Conservation (phyloP, 1,139 yeast species). For the Martiniozyma asiatica region DNA sequence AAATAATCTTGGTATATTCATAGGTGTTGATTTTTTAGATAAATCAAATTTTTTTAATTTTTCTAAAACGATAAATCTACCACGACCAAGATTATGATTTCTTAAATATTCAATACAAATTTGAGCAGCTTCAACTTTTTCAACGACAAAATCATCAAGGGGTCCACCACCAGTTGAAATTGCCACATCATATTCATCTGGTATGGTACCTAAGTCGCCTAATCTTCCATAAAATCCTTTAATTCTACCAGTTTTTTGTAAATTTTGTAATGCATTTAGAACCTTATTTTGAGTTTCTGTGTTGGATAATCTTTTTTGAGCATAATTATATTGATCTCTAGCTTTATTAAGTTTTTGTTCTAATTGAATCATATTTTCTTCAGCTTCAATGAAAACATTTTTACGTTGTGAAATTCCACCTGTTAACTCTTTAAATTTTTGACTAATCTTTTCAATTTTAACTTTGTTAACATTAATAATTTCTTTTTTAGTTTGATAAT, state of each 20-base stretch:
- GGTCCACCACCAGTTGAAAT: conserved; percentile 92
- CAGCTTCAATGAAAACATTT: conserved; percentile 4
- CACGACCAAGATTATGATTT: conserved; percentile 77
- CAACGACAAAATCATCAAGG: conserved; percentile 87
- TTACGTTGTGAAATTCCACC: conserved; percentile 2
- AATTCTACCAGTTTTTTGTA: conserved; percentile 74
- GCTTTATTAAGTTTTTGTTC: conserved; percentile 39
- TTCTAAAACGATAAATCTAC: conserved; percentile 71
- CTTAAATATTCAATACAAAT: conserved; percentile 81
- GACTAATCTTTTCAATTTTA: conserved; percentile 4
- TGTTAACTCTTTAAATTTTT: conserved; percentile 3
- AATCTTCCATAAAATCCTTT: conserved; percentile 80
- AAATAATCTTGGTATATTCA: conserved; percentile 66
- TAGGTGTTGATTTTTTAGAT: conserved; percentile 59
- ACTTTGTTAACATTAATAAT: conserved; percentile 24
- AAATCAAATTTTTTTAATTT: conserved; percentile 58
- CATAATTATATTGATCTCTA: conserved; percentile 57
- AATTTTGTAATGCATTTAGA: conserved; percentile 50
- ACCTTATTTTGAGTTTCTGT: conserved; percentile 65
- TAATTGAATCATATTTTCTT: conserved; percentile 37
- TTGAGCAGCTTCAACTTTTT: conserved; percentile 87
- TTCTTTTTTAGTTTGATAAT: conserved; percentile 35
- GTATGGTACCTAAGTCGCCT: conserved; percentile 85
- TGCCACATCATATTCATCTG: conserved; percentile 81
- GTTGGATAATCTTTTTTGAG: conserved; percentile 43